phyloP scores from a whole-genome alignment of 1,284 basidiomycete species.

The Athelia psychrophila region DNA sequence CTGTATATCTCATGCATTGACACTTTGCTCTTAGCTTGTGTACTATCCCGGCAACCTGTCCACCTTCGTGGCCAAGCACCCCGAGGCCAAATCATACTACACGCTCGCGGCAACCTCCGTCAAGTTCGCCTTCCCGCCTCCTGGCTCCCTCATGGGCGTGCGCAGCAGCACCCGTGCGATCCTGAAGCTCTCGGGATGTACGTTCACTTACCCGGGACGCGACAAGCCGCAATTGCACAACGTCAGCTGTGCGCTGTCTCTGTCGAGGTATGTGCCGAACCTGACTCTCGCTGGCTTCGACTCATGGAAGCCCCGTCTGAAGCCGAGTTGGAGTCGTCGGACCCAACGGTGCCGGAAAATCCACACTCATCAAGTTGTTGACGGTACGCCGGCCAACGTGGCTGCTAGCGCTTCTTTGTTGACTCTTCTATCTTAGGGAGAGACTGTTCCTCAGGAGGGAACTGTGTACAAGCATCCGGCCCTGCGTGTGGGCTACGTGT shows the following conservation, averaged over 20 bases:
- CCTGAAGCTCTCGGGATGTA: constrained; percentile 90
- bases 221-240: constrained; percentile 81
- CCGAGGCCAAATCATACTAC: constrained; percentile 97
- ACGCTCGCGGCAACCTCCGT: constrained; percentile 93
- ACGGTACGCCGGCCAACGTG: constrained; percentile 53
- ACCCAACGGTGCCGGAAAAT: constrained; percentile 94
- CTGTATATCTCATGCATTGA: not conserved
- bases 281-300: constrained; percentile 12
- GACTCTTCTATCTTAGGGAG: constrained; percentile 56
- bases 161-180: constrained; percentile 96
- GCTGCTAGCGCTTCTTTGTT: constrained; percentile 5
- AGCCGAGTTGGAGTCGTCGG: constrained; percentile 88
- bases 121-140: constrained; percentile 96
- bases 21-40: constrained; percentile 56
- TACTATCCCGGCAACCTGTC: constrained; percentile 97
- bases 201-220: constrained; percentile 94
- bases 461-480: constrained; percentile 96
- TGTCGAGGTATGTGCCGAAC: constrained; percentile 65
- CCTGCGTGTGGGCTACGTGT: constrained; percentile 95
- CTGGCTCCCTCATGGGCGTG: constrained; percentile 96
- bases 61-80: constrained; percentile 88
- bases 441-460: constrained; percentile 91
- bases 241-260: constrained; percentile 89
- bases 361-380: constrained; percentile 95
- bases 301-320: constrained; percentile 15